Evolutionary conservation across 2,329 filamentous ascomycete genomes (phyloP).

Genomic region (Podosphaera aphanis): DNA sequence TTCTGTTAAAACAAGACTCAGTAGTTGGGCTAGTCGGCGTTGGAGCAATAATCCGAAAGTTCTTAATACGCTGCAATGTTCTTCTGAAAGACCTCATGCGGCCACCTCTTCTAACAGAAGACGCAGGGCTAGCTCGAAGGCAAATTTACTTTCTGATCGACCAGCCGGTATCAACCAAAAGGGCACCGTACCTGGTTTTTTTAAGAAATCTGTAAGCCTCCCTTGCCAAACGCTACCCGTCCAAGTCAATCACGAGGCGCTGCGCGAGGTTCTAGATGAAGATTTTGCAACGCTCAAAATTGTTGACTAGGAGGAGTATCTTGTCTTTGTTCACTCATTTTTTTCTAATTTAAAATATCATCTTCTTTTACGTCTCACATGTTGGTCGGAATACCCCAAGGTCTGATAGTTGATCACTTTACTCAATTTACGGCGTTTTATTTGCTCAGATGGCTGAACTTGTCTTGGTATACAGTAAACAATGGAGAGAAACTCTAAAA

Average conservation of each 20-base stretch:
- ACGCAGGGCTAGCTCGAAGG: constrained; percentile 4
- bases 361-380: too few species aligned
- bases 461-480: too few species aligned
- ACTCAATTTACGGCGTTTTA: too few species aligned
- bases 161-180: constrained; percentile 57
- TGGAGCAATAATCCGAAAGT: constrained; percentile 32
- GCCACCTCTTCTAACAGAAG: constrained; percentile 4
- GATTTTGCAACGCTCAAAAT: neutral
- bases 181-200: constrained; percentile 49
- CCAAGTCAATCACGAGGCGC: constrained; percentile 12
- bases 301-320: too few species aligned
- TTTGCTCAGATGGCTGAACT: too few species aligned
- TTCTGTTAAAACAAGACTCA: constrained; percentile 24
- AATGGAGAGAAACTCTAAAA: too few species aligned
- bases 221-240: constrained; percentile 13
- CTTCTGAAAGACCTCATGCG: constrained; percentile 1
- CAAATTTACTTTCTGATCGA: constrained; percentile 18
- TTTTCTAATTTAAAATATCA: too few species aligned
- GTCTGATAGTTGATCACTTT: too few species aligned
- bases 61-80: neutral
- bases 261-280: constrained; percentile 13
- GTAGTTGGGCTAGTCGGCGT: constrained; percentile 39
- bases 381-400: too few species aligned
- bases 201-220: constrained; percentile 19
- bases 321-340: too few species aligned